A percentile compares a stretch with the other conserved stretches of the same genome.
Conservation (phyloP, 2,329 filamentous ascomycete species). For the Polychaeton citri region DNA sequence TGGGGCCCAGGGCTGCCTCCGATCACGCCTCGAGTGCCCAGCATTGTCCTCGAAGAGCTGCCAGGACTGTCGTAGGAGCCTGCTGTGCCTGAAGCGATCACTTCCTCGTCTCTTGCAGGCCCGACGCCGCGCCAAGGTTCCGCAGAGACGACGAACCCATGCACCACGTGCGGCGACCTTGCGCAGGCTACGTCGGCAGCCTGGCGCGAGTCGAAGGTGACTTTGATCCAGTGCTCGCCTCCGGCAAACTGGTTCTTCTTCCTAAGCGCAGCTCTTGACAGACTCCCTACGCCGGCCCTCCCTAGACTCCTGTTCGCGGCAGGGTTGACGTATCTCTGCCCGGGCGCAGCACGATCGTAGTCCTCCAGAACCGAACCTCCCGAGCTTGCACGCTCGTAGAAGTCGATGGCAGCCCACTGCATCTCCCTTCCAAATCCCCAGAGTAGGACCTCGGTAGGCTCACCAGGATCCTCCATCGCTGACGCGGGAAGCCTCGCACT, state of each 20-base stretch:
- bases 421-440: slow-evolving; percentile 61
- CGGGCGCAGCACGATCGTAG: slow-evolving; percentile 74
- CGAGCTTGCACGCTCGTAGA: slow-evolving; percentile 68
- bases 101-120: slow-evolving; percentile 29
- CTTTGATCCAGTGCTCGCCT: slow-evolving; percentile 75
- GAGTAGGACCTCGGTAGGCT: slow-evolving; percentile 67
- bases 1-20: slow-evolving; percentile 12
- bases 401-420: slow-evolving; percentile 74
- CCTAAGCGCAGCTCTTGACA: slow-evolving; percentile 59
- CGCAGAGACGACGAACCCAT: slow-evolving; percentile 34
- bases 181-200: slow-evolving; percentile 36
- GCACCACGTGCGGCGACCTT: slow-evolving; percentile 32
- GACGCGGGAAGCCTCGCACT: slow-evolving; percentile 11
- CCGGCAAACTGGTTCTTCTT: slow-evolving; percentile 73
- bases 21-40: slow-evolving; percentile 2
- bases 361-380: slow-evolving; percentile 77
- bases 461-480: slow-evolving; percentile 15
- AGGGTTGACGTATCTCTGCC: slow-evolving; percentile 53
- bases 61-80: slow-evolving; percentile 13
- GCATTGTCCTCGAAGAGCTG: slow-evolving; percentile 19
- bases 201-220: slow-evolving; percentile 37
- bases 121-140: slow-evolving; percentile 33
- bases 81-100: slow-evolving; percentile 24
- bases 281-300: slow-evolving; percentile 51
- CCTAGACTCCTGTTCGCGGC: slow-evolving; percentile 60